Base-by-base conservation (phyloP, 179 eudicot genomes). In the Beta macrorhiza region DNA sequence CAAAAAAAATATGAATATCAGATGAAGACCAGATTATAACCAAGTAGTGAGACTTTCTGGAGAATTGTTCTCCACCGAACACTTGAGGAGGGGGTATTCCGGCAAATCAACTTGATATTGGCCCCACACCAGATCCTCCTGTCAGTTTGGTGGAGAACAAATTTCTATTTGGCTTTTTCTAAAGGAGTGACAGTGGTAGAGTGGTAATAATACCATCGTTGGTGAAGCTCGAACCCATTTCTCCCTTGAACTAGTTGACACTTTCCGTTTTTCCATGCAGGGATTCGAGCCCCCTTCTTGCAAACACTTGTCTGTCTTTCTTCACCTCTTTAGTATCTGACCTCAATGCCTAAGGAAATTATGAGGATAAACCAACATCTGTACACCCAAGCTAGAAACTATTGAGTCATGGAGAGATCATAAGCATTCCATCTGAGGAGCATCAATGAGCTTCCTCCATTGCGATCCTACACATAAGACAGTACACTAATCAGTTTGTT, bases 151-250 rank as follows among this genome's bases (percentile, higher is more conserved):
- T 49, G 9, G 11, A 49, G 53, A 49, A 49, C 53, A 49, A 9
- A 9, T 49, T 49, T 49, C 53, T 9, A 49, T 49, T 9, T 49
- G 11, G 53, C 7, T 9, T 49, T 49, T 49, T 49, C 10, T 49
- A 49, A 49, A 49, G 11, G 11, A 49, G 53, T 49, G 11, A 49
- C 53, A 49, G 9, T 49, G 53, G 53, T 37, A 42, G 62, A 63
- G 14, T 47, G n/a, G 44, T 47, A 45, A 29, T 25, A 4, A 70
- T 92, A 92, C 94, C 94, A 84, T 85, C 70, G 88, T 83, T 3
- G 89, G 83, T 67, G 93, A 88, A 64, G 89, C 93, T 84, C 81
- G 90, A 84, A 88, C 83, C 84, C 87, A 82, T 83, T 87, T 89
- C 86, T 88, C 88, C 87, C 90, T 86, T 20, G 72, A 61, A 78